Conservation (phyloP, 441 rosid species). For the Adansonia rubrostipa region DNA sequence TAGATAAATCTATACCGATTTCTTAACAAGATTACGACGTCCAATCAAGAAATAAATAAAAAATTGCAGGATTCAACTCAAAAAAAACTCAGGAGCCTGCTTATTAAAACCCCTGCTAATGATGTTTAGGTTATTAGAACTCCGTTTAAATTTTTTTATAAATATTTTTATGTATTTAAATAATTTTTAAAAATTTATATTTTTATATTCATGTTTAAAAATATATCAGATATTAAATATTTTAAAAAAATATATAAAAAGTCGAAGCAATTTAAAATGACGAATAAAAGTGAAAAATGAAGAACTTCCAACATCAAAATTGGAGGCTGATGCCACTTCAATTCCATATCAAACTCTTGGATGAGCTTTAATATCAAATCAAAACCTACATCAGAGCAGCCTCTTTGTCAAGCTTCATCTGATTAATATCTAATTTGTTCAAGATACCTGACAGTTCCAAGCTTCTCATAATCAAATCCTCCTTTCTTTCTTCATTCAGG, state of each 20-base stretch:
- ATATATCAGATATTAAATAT: too few species aligned
- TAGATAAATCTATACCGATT: neutral
- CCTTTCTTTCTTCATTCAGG: slow-evolving; percentile 23
- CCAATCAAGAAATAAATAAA: neutral
- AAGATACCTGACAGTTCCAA: slow-evolving; percentile 25
- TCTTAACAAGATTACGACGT: slow-evolving; percentile 16
- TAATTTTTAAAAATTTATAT: too few species aligned
- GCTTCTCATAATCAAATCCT: slow-evolving; percentile 23
- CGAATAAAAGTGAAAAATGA: slow-evolving; percentile 6
- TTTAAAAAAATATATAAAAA: too few species aligned
- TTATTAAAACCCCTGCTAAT: slow-evolving; percentile 24
- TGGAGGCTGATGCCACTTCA: neutral
- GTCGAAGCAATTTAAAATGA: neutral
- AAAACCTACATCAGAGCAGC: slow-evolving; percentile 23
- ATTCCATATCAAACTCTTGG: neutral
- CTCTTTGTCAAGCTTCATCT: slow-evolving; percentile 17
- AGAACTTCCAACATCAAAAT: neutral
- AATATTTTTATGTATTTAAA: too few species aligned
- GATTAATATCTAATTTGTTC: slow-evolving; percentile 12
- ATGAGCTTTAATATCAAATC: neutral
- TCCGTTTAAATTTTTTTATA: too few species aligned
- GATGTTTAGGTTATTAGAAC: too few species aligned
- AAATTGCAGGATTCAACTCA: slow-evolving; percentile 25
- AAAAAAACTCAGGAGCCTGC: slow-evolving; percentile 34
- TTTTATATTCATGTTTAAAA: too few species aligned